These are phyloP conservation scores for Fusarium pseudoanthophilum DNA, from an alignment of 2,329 filamentous ascomycete species.

Conservation along the genomic window DNA sequence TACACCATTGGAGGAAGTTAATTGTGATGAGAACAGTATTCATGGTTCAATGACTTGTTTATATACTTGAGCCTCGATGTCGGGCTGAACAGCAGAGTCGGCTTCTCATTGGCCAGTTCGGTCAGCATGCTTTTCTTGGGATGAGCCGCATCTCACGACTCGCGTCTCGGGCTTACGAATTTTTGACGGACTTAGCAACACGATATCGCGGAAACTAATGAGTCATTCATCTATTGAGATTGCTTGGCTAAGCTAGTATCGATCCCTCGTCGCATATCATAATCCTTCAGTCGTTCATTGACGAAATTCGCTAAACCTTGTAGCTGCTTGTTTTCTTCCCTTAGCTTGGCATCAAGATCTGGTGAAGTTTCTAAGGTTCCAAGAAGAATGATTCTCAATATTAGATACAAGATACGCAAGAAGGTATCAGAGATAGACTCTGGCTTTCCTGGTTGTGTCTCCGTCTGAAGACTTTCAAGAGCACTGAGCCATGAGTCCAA, in stretches of 20 bases:
- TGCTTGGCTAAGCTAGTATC: no score
- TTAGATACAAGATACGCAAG: conserved; percentile 49
- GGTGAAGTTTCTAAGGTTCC: conserved; percentile 47
- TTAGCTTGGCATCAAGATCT: conserved; percentile 43
- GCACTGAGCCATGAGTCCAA: conserved; percentile 49
- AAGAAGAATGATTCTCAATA: conserved; percentile 50
- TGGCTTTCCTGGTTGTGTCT: conserved; percentile 22
- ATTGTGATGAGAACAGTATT: neutral
- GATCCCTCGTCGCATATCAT: conserved; percentile 31
- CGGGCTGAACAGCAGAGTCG: neutral
- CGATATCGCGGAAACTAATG: rapidly evolving
- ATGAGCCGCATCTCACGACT: neutral
- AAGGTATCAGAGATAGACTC: conserved; percentile 50
- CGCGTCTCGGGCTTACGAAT: neutral
- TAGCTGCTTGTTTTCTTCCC: conserved; percentile 47
- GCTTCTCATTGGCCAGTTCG: conserved; percentile 34
- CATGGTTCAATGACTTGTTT: neutral
- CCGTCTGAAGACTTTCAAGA: conserved; percentile 41
- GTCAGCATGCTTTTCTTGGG: conserved; percentile 9
- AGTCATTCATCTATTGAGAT: neutral
- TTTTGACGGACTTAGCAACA: neutral
- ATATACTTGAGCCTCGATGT: neutral
- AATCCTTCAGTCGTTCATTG: conserved; percentile 47
- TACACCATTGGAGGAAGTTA: rapidly evolving
- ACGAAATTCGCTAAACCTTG: conserved; percentile 46